A percentile compares a stretch with the other conserved stretches of the same genome.
Evolutionary conservation across 441 rosid species (phyloP).

Genomic region (Adansonia grandidieri): DNA sequence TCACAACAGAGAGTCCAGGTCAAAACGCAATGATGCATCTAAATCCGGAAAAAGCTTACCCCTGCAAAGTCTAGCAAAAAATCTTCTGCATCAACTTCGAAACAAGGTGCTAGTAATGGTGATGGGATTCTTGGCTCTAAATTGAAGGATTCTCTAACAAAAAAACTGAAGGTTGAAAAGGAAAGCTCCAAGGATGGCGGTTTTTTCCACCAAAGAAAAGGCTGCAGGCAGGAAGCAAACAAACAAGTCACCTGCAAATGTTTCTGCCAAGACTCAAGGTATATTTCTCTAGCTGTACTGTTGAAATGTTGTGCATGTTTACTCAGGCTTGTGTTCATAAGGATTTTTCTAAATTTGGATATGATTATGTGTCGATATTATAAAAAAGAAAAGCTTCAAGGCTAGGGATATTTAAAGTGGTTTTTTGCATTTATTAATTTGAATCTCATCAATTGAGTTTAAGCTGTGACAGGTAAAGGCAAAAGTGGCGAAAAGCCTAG

Average conservation of each 20-base stretch:
- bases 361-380: neutral
- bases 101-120: constrained; percentile 35
- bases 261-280: constrained; percentile 69
- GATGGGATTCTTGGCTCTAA: constrained; percentile 44
- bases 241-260: constrained; percentile 51
- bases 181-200: constrained; percentile 42
- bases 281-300: constrained; percentile 3
- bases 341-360: neutral
- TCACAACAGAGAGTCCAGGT: constrained; percentile 48
- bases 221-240: constrained; percentile 56
- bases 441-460: constrained; percentile 15
- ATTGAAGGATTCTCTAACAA: constrained; percentile 48
- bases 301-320: constrained; percentile 17
- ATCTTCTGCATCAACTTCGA: constrained; percentile 50
- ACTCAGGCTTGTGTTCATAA: neutral
- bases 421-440: constrained; percentile 15
- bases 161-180: constrained; percentile 58
- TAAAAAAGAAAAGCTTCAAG: neutral
- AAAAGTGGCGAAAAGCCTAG: constrained; percentile 66
- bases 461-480: constrained; percentile 56
- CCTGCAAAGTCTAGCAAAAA: constrained; percentile 56
- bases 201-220: constrained; percentile 51
- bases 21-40: constrained; percentile 49
- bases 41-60: constrained; percentile 47
- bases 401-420: neutral